phyloP scores from a whole-genome alignment of 2,329 filamentous ascomycete species.

The Cladobotryum protrusum region DNA sequence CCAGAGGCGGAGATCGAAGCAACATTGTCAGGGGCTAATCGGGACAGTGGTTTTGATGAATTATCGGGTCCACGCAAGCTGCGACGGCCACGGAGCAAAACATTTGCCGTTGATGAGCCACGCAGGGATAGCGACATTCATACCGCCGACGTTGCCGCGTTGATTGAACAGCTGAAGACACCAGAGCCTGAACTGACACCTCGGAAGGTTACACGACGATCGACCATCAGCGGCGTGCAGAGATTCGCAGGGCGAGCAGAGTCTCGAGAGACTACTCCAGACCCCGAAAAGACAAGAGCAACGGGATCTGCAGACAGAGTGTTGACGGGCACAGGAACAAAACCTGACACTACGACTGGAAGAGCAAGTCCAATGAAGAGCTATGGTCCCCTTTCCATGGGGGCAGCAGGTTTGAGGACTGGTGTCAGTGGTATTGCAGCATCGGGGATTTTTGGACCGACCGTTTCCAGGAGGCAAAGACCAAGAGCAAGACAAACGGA shows the following conservation, averaged over 20 bases:
- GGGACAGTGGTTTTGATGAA: conserved; percentile 23
- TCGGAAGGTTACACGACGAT: conserved; percentile 24
- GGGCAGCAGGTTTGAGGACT: conserved; percentile 2
- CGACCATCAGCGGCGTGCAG: conserved; percentile 18
- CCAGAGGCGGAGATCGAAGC: conserved; percentile 38
- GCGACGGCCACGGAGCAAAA: conserved; percentile 29
- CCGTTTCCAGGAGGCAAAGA: neutral
- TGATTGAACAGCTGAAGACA: conserved; percentile 19
- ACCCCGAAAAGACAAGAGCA: conserved; percentile 36
- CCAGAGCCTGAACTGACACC: conserved; percentile 19
- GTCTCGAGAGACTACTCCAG: conserved; percentile 32
- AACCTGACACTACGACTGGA: conserved; percentile 8
- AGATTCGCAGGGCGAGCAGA: conserved; percentile 28
- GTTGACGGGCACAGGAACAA: conserved; percentile 14
- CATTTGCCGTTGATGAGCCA: conserved; percentile 25
- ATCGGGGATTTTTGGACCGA: neutral
- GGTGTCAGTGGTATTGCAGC: neutral
- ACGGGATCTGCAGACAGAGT: conserved; percentile 11
- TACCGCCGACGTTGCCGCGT: conserved; percentile 39
- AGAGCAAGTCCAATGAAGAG: conserved; percentile 18
- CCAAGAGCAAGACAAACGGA: neutral
- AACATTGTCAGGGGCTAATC: conserved; percentile 14
- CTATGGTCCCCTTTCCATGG: conserved; percentile 22
- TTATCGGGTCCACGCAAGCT: conserved; percentile 37
- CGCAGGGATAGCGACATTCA: conserved; percentile 53